Conservation (phyloP, 1,139 yeast species). For the Diutina rugosa region DNA sequence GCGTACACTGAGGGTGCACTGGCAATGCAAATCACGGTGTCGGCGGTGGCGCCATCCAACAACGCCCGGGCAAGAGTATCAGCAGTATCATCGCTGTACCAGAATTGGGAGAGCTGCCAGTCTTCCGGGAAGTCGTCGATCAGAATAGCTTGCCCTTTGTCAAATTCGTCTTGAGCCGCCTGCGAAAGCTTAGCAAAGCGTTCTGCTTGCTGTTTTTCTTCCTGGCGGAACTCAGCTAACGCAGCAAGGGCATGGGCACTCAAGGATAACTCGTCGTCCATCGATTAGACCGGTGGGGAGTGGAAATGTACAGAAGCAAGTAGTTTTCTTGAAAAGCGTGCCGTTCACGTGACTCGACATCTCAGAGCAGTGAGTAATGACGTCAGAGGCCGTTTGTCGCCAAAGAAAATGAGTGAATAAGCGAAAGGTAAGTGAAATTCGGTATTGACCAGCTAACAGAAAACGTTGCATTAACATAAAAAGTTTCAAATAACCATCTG, state of each 20-base stretch:
- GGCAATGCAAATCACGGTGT: slow-evolving; percentile 61
- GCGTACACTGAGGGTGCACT: slow-evolving; percentile 92
- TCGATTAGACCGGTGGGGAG: not conserved
- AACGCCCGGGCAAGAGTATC: slow-evolving; percentile 52
- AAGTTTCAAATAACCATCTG: not conserved
- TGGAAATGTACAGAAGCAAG: not conserved
- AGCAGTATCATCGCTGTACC: slow-evolving; percentile 60
- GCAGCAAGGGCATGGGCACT: slow-evolving; percentile 73
- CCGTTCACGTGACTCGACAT: not conserved
- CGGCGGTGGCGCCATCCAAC: slow-evolving; percentile 59
- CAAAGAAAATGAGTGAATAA: not conserved
- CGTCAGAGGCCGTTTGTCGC: not conserved
- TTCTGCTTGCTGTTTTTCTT: slow-evolving; percentile 47
- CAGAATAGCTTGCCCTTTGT: slow-evolving; percentile 22
- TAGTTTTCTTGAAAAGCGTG: not conserved
- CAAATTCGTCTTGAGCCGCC: slow-evolving; percentile 38
- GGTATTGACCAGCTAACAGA: too few species aligned
- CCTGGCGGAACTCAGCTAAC: slow-evolving; percentile 53
- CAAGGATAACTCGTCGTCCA: slow-evolving; percentile 30
- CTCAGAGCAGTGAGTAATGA: not conserved
- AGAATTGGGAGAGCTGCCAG: slow-evolving; percentile 85
- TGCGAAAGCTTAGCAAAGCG: slow-evolving; percentile 45
- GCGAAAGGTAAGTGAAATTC: too few species aligned
- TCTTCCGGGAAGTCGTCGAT: slow-evolving; percentile 73
- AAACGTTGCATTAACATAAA: not conserved